Percentiles rank a stretch among this genome's conserved stretches.
Evolutionary conservation across 192 early-diverging fungal species (phyloP).

Genomic region (Irineochytrium annulatum): DNA sequence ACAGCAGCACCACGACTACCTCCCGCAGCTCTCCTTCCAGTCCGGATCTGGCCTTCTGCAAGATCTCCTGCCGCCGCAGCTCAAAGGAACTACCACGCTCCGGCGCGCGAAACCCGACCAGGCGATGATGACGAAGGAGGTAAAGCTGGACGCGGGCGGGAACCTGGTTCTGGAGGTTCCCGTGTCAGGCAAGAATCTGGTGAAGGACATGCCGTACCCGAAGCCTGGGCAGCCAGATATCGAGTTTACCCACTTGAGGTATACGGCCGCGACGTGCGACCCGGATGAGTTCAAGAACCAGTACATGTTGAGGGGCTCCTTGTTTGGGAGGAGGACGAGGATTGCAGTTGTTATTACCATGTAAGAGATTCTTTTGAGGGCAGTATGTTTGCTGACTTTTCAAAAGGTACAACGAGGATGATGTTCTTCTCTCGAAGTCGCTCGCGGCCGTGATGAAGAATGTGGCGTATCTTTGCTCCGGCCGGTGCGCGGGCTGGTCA

Average conservation of each 20-base stretch:
- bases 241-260: conserved; percentile 71
- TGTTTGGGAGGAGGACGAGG: conserved; percentile 53
- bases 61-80: too few relatives aligned
- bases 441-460: conserved; percentile 65
- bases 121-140: conserved; percentile 24
- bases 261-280: conserved; percentile 65
- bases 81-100: too few relatives aligned
- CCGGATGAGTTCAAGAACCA: conserved; percentile 56
- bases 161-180: conserved; percentile 44
- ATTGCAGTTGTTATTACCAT: conserved; percentile 74
- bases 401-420: conserved; percentile 65
- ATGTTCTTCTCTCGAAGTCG: conserved; percentile 56
- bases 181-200: conserved; percentile 28
- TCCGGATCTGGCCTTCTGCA: too few relatives aligned
- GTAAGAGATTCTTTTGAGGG: conserved; percentile 36
- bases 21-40: too few relatives aligned
- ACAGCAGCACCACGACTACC: too few relatives aligned
- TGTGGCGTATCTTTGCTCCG: conserved; percentile 61
- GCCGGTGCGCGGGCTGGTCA: conserved; percentile 55
- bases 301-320: conserved; percentile 54
- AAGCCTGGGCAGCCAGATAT: too few relatives aligned
- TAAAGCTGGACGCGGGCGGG: conserved; percentile 14
- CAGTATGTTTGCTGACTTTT: conserved; percentile 44
- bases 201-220: conserved; percentile 35
- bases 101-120: too few relatives aligned